phyloP scores from a whole-genome alignment of 2,329 filamentous ascomycete genomes.

The Penicillium sp. region DNA sequence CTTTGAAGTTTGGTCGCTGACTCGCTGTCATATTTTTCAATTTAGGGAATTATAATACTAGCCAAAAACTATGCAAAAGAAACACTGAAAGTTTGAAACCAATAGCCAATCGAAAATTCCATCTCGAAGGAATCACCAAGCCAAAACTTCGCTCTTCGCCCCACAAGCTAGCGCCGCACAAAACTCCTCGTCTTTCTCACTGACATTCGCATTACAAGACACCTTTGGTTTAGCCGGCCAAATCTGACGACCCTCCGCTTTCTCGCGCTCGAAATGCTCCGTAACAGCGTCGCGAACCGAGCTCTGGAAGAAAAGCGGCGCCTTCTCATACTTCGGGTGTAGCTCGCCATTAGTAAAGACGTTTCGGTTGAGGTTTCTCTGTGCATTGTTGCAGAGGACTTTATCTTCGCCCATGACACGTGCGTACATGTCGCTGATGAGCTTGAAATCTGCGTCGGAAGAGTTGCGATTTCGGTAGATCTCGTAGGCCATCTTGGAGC shows the following conservation, averaged over 20 bases:
- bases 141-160: constrained; percentile 22
- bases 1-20: too few relatives aligned
- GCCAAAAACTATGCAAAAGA: background rate
- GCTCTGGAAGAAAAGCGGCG: constrained; percentile 56
- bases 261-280: constrained; percentile 49
- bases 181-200: constrained; percentile 26
- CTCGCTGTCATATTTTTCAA: too few relatives aligned
- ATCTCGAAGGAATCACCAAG: constrained; percentile 20
- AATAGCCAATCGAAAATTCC: too few relatives aligned
- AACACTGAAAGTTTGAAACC: too few relatives aligned
- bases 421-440: constrained; percentile 59
- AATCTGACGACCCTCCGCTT: constrained; percentile 46
- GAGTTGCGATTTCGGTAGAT: constrained; percentile 60
- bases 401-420: constrained; percentile 64
- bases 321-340: constrained; percentile 59
- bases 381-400: constrained; percentile 56
- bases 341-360: constrained; percentile 62
- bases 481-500: constrained; percentile 58
- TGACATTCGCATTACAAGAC: constrained; percentile 16
- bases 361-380: constrained; percentile 59
- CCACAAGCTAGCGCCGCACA: constrained; percentile 24
- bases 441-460: constrained; percentile 55
- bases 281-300: constrained; percentile 49
- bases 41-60: too few relatives aligned
- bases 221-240: constrained; percentile 48